Evolutionary conservation across 164 flowering plant species (phyloP), one percentile per base, ranked within the genome.

Genomic region (Liriodendron chinense): DNA sequence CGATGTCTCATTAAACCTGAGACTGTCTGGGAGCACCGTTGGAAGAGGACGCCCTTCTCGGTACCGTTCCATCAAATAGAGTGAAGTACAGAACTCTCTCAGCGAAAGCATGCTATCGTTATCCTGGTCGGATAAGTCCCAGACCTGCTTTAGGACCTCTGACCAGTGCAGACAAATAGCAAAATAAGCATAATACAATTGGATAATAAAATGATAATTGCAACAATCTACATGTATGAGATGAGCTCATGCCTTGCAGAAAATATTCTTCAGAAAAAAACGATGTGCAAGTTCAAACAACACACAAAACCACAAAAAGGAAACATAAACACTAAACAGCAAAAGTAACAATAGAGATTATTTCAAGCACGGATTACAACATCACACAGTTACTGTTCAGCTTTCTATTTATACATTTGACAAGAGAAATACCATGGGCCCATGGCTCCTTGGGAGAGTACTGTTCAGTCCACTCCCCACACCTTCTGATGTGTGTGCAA

Each of bases 121-220:
- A 82, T 95, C 99, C 81, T 95, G 98, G 82, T 95, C 99, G 68
- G 99, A 90, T 75, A 95, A 87, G 82, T 95, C 97, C 99, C 99
- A 95, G 9, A 95, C 99, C 89, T 93, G 97, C 88, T 93, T 96
- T 73, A 96, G 80, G 74, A 96, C 89, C 92, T 94, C 99, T 96
- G 92, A 26, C 12, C 81, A 80, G 49, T 34, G 72, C 14, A 61
- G 65, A 67, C 47, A 67, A 65, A 67, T 26, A 67, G 47, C 47
- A 67, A 7, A 67, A 1, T 22, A 1, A 67, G 69, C 47, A 67
- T 26, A 2, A 16, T n/a, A 28, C n/a, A 65, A 65, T 23, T 28
- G 26, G 47, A 34, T 28, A 26, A 34, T 9, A 67, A 34, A 14
- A 78, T 20, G 72, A 62, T 56, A 69, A 71, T 50, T 23, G 21